Conservation (phyloP, 441 rosid genomes). For the Populus tomentosa region DNA sequence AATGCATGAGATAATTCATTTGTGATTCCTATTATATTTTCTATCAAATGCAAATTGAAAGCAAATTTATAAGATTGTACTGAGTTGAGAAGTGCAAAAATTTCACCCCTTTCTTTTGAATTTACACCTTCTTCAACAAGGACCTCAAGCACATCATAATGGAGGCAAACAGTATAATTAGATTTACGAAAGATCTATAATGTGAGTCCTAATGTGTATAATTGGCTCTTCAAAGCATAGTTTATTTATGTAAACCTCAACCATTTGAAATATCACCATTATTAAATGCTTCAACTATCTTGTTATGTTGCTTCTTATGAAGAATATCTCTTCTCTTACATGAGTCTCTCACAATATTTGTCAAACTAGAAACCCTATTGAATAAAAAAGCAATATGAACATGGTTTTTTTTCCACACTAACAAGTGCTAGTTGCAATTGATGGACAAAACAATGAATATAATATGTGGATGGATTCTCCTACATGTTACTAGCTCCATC, state of each 20-base stretch:
- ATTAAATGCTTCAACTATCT: background rate
- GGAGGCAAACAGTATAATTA: background rate
- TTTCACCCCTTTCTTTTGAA: fast-evolving
- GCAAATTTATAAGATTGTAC: background rate
- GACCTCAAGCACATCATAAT: background rate
- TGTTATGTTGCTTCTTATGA: fast-evolving
- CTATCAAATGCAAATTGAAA: background rate
- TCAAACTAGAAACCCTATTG: no score
- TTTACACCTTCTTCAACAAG: background rate
- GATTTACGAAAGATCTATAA: no score
- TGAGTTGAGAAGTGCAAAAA: fast-evolving
- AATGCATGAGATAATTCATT: background rate
- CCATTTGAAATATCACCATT: background rate
- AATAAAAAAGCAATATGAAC: no score
- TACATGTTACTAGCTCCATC: no score
- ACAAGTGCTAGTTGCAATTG: no score
- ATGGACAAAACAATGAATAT: no score
- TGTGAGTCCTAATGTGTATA: background rate
- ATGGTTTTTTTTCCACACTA: background rate
- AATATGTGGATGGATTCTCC: no score
- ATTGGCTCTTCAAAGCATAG: no score
- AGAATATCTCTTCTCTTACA: no score
- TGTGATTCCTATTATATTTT: background rate
- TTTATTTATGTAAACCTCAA: no score
- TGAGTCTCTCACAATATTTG: background rate